Percentiles rank a stretch among this genome's conserved stretches.
phyloP scores from a whole-genome alignment of 176 grass and related monocot species.

The Thalia dealbata region DNA sequence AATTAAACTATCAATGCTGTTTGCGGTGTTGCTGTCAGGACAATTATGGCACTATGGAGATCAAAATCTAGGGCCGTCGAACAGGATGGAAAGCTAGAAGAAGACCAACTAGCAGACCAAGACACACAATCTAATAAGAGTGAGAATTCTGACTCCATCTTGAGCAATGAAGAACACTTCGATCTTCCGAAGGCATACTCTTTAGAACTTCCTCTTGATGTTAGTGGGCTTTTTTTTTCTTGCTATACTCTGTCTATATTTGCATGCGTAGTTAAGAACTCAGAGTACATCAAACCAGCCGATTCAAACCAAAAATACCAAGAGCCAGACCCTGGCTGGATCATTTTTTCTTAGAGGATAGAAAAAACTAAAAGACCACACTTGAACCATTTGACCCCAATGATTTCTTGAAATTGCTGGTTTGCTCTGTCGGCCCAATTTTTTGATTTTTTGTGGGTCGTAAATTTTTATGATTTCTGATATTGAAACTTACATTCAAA shows the following conservation, averaged over 20 bases:
- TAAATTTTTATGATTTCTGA: too few species aligned
- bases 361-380: too few species aligned
- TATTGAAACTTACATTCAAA: too few species aligned
- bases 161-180: constrained; percentile 41
- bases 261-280: too few species aligned
- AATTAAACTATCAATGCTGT: not conserved
- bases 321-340: too few species aligned
- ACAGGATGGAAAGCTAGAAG: constrained; percentile 44
- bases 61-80: constrained; percentile 46
- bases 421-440: too few species aligned
- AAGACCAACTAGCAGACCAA: constrained; percentile 29
- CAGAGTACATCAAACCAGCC: too few species aligned
- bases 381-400: too few species aligned
- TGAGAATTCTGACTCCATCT: constrained; percentile 30
- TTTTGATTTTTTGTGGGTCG: too few species aligned
- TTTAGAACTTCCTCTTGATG: constrained; percentile 42
- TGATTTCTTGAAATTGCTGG: too few species aligned
- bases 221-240: constrained; percentile 23
- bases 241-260: not conserved
- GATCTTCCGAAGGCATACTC: constrained; percentile 37
- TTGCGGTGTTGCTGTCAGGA: constrained; percentile 22
- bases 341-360: too few species aligned
- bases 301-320: too few species aligned
- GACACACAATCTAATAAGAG: constrained; percentile 24
- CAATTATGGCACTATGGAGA: constrained; percentile 71